phyloP scores from a whole-genome alignment of 352 stramenopile genomes.

The Phytophthora sojae region DNA sequence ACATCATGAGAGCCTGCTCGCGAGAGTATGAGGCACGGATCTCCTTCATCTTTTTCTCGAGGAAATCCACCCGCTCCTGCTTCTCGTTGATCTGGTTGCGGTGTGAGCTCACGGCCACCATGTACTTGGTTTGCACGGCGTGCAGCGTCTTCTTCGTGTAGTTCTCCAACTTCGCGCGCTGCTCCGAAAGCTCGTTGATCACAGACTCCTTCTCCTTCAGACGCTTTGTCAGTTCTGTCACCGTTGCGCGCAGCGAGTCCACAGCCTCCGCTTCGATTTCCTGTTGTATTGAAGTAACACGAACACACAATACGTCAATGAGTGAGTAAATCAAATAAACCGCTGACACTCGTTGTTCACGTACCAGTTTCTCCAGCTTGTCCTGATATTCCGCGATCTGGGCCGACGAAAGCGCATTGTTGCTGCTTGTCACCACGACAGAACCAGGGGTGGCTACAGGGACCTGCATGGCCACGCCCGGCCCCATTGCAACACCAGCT shows the following conservation, averaged over 20 bases:
- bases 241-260: constrained; percentile 82
- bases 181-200: constrained; percentile 89
- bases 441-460: constrained; percentile 30
- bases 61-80: constrained; percentile 82
- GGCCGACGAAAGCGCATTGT: constrained; percentile 52
- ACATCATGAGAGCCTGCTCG: constrained; percentile 91
- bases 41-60: constrained; percentile 91
- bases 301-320: neutral
- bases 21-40: constrained; percentile 79
- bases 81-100: constrained; percentile 91
- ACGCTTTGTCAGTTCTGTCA: constrained; percentile 80
- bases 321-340: constrained; percentile 17
- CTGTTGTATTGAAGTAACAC: constrained; percentile 22
- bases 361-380: constrained; percentile 74
- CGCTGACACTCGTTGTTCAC: constrained; percentile 20
- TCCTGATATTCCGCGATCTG: constrained; percentile 79
- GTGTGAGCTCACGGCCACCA: constrained; percentile 89
- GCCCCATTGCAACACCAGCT: constrained; percentile 33
- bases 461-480: constrained; percentile 34
- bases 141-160: constrained; percentile 93
- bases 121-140: constrained; percentile 92
- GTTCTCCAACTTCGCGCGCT: constrained; percentile 89
- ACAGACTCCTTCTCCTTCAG: constrained; percentile 91
- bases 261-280: constrained; percentile 70
- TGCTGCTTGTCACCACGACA: constrained; percentile 48